phyloP scores from a whole-genome alignment of 257 asterid genomes.

The Anisodus acutangulus region DNA sequence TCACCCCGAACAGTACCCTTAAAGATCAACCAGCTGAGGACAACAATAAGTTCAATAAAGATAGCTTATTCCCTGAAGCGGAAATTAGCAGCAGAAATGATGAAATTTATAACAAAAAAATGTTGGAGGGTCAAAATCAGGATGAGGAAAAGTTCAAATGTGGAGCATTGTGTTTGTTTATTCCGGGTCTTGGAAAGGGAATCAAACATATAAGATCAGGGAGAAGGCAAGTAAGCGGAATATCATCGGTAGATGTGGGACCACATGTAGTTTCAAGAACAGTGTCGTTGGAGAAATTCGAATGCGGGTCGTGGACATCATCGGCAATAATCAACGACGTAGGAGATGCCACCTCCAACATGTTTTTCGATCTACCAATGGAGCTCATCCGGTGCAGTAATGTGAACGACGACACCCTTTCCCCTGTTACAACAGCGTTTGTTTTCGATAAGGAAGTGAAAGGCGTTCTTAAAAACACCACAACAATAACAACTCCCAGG shows the following conservation, averaged over 20 bases:
- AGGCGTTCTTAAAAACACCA: conserved; percentile 60
- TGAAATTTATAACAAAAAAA: background rate
- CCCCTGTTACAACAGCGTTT: conserved; percentile 71
- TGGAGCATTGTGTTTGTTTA: conserved; percentile 72
- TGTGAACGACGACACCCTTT: conserved; percentile 54
- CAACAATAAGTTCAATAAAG: background rate
- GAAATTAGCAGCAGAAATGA: background rate
- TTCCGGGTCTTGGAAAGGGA: conserved; percentile 73
- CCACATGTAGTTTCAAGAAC: conserved; percentile 55
- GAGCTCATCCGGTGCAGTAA: conserved; percentile 68
- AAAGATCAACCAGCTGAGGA: background rate
- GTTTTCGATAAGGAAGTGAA: conserved; percentile 64
- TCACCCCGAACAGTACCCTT: conserved; percentile 9
- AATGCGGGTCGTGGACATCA: conserved; percentile 85
- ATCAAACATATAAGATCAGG: conserved; percentile 47
- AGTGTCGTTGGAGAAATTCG: conserved; percentile 77
- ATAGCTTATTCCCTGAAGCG: background rate
- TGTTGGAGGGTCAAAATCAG: background rate
- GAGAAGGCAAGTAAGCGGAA: conserved; percentile 46
- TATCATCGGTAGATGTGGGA: conserved; percentile 28
- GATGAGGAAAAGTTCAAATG: conserved; percentile 63
- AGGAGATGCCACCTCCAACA: conserved; percentile 43
- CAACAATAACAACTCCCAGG: conserved; percentile 25
- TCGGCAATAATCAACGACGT: conserved; percentile 47
- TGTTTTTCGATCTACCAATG: conserved; percentile 79